Conservation (phyloP, 805 yeast species). For the Yamadazyma phyllophila region DNA sequence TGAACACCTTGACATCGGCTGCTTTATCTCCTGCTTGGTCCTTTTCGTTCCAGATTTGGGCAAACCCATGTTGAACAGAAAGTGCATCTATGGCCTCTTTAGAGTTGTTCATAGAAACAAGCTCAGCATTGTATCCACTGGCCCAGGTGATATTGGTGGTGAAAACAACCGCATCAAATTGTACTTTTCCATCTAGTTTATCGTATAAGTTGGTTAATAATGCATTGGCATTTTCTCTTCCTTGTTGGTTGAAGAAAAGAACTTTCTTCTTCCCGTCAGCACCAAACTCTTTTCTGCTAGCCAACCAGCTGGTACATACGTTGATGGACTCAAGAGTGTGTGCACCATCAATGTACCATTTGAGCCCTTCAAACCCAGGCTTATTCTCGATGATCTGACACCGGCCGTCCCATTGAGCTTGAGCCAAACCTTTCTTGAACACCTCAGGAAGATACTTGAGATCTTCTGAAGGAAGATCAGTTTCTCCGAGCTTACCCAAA, state of each 20-base stretch:
- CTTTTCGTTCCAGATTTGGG: constrained; percentile 62
- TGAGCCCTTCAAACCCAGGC: constrained; percentile 40
- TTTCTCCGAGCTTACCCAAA: constrained; percentile 48
- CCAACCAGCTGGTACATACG: constrained; percentile 84
- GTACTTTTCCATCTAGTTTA: constrained; percentile 32
- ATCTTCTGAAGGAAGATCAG: constrained; percentile 19
- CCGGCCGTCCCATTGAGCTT: constrained; percentile 91
- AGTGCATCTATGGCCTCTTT: constrained; percentile 75
- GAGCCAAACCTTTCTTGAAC: constrained; percentile 57
- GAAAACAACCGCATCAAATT: constrained; percentile 77
- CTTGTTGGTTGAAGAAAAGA: constrained; percentile 89
- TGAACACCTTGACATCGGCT: constrained; percentile 52
- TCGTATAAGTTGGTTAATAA: constrained; percentile 55
- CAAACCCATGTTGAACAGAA: constrained; percentile 73
- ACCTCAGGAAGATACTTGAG: constrained; percentile 42
- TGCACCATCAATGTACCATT: constrained; percentile 95
- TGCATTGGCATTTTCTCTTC: constrained; percentile 71
- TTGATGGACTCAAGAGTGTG: constrained; percentile 86
- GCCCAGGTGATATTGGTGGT: constrained; percentile 93
- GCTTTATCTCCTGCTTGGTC: constrained; percentile 19
- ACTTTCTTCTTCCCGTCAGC: constrained; percentile 33
- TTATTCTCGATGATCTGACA: constrained; percentile 67
- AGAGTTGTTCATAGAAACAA: constrained; percentile 82
- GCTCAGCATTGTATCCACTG: constrained; percentile 78
- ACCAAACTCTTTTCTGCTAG: constrained; percentile 13